Conservation (phyloP, 2,329 filamentous ascomycete genomes). For the Nigrospora osmanthi region DNA sequence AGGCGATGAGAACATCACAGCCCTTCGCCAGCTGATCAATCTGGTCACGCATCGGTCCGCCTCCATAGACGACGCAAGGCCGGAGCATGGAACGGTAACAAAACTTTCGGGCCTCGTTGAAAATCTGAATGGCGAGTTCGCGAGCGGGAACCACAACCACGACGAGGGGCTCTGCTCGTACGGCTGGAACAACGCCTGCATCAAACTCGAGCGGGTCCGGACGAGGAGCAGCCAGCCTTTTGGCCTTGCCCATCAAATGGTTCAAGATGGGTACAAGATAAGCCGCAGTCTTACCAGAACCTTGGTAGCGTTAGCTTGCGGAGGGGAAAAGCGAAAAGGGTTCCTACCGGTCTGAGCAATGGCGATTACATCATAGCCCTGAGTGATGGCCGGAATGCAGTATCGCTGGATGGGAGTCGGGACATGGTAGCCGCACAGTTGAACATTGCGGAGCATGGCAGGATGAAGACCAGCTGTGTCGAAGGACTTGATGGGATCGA, state of each 20-base stretch:
- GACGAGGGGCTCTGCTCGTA: conserved; percentile 80
- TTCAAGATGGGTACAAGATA: conserved; percentile 86
- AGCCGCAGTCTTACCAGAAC: conserved; percentile 92
- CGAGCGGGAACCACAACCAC: conserved; percentile 80
- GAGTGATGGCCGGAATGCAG: conserved; percentile 69
- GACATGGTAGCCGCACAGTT: conserved; percentile 58
- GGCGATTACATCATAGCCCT: conserved; percentile 75
- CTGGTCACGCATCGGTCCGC: conserved; percentile 64
- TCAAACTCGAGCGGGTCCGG: conserved; percentile 56
- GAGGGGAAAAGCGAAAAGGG: not conserved
- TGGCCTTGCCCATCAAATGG: conserved; percentile 91
- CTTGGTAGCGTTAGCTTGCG: conserved; percentile 33
- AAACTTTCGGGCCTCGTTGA: conserved; percentile 85
- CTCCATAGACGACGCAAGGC: conserved; percentile 84
- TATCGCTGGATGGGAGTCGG: conserved; percentile 88
- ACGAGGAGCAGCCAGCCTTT: conserved; percentile 72
- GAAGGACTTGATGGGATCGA: conserved; percentile 51
- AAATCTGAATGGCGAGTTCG: conserved; percentile 89
- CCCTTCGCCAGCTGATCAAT: conserved; percentile 68
- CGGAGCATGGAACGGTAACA: conserved; percentile 95
- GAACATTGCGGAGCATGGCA: conserved; percentile 69
- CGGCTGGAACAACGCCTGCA: conserved; percentile 32
- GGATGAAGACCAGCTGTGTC: conserved; percentile 78
- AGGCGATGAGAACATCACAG: conserved; percentile 83
- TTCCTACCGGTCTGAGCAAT: conserved; percentile 86